Percentiles rank a stretch among this genome's conserved stretches.
Conservation (phyloP, 768 basidiomycete genomes). For the Psilocybe azurescens region DNA sequence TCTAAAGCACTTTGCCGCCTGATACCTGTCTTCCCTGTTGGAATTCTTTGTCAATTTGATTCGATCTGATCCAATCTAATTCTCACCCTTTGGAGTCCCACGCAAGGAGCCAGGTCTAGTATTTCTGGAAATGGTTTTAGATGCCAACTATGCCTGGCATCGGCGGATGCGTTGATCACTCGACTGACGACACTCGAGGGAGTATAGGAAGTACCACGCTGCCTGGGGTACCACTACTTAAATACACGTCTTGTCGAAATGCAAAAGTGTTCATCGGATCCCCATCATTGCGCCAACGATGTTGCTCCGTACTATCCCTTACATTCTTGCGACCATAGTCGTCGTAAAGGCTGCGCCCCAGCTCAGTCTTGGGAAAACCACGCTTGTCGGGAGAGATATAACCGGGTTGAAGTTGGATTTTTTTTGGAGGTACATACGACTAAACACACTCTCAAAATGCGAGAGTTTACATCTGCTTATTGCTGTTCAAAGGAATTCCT, state of each 20-base stretch:
- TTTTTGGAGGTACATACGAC: conserved; percentile 46
- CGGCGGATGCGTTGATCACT: background rate
- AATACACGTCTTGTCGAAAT: background rate
- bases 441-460: background rate
- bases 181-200: background rate
- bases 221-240: background rate
- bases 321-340: conserved; percentile 6
- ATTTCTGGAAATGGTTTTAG: background rate
- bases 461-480: background rate
- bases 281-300: conserved; percentile 3
- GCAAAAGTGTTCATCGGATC: background rate
- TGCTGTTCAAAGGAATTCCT: conserved; percentile 46
- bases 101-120: background rate
- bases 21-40: background rate
- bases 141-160: background rate
- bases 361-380: conserved; percentile 44
- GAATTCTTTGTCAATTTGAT: background rate
- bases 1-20: background rate
- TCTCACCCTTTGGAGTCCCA: background rate
- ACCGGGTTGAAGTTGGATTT: conserved; percentile 45
- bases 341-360: conserved; percentile 32
- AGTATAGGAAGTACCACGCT: background rate
- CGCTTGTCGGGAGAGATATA: conserved; percentile 40
- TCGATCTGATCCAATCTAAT: background rate
- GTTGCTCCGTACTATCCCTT: conserved; percentile 8